phyloP scores from a whole-genome alignment of 768 basidiomycete genomes.

The Auriscalpium vulgare region DNA sequence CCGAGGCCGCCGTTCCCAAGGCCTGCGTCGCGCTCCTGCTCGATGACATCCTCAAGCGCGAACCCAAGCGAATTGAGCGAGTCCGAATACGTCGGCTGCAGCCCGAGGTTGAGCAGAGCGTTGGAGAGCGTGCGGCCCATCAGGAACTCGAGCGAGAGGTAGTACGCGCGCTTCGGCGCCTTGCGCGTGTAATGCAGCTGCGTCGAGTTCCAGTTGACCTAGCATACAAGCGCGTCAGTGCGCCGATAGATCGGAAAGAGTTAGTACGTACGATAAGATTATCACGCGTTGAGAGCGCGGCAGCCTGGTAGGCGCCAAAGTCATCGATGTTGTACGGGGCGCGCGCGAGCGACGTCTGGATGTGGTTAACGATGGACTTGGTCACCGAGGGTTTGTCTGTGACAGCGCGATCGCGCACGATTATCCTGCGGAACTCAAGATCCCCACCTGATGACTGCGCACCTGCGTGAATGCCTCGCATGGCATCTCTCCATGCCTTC shows the following conservation, averaged over 20 bases:
- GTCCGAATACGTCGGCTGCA: constrained; percentile 67
- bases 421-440: neutral
- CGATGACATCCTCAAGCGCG: constrained; percentile 78
- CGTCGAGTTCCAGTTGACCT: constrained; percentile 85
- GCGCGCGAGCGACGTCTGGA: constrained; percentile 84
- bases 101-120: constrained; percentile 80
- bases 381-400: constrained; percentile 57
- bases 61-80: constrained; percentile 79
- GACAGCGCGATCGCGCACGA: neutral
- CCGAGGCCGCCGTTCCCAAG: constrained; percentile 95
- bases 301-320: constrained; percentile 86
- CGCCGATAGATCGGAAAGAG: neutral
- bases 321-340: constrained; percentile 86
- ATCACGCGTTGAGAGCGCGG: constrained; percentile 82
- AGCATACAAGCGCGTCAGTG: neutral
- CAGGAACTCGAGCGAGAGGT: constrained; percentile 90
- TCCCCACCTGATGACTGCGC: constrained; percentile 8
- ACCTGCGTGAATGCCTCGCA: constrained; percentile 54
- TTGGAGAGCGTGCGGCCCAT: constrained; percentile 78
- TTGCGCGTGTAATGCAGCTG: constrained; percentile 73
- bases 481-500: constrained; percentile 57
- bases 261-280: constrained; percentile 59
- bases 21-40: constrained; percentile 87
- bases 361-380: constrained; percentile 72
- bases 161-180: constrained; percentile 86